Base-by-base conservation (phyloP, 1,284 basidiomycete genomes). In the Sporisorium graminicola region DNA sequence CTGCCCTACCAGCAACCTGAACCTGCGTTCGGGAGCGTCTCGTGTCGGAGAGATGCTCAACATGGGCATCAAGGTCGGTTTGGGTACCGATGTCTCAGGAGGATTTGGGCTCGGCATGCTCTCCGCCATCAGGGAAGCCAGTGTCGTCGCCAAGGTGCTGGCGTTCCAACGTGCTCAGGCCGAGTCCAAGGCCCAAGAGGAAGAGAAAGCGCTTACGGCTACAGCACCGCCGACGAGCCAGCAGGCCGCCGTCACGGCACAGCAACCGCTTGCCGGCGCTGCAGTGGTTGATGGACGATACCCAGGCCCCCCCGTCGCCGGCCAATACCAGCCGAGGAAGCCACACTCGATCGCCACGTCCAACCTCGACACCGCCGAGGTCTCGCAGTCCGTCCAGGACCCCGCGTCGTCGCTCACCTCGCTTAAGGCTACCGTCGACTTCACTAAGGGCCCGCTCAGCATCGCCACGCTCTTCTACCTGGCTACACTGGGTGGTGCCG, bases 41-140 rank as follows among this genome's bases (percentile, higher is more conserved):
- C 90, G 89, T 24, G 90, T 98, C 12, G 92, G 92, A 4, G 88
- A 89, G 77, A 91, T 93, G 86, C 88, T 97, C 24, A 93, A 96
- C 85, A 87, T 87, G 59, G 94, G 93, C 0, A 90, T 98, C 85
- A 96, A 97, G 88, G 93, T 93, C 65, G 65, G 86, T 24, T 88
- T 98, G 22, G 95, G 95, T 3, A 94, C 93, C 47, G 95, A 98
- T 83, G 92, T 94, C 51, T 93, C 93, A 0, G 95, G 94, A n/a
- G 94, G 95, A 2, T 93, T 91, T 85, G 91, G 90, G 12, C 88
- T 92, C 1, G 95, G 94, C 5, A 93, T 99, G 74, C 88, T 98
- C 49, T 90, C 89, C n/a, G 89, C 90, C 10, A 89, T 99, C 58
- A 91, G 92, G 71, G 90, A 93, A 79, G 94, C 95, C 3, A 92